Evolutionary conservation across 768 basidiomycete species (phyloP).

Genomic region (Suillus sp.): DNA sequence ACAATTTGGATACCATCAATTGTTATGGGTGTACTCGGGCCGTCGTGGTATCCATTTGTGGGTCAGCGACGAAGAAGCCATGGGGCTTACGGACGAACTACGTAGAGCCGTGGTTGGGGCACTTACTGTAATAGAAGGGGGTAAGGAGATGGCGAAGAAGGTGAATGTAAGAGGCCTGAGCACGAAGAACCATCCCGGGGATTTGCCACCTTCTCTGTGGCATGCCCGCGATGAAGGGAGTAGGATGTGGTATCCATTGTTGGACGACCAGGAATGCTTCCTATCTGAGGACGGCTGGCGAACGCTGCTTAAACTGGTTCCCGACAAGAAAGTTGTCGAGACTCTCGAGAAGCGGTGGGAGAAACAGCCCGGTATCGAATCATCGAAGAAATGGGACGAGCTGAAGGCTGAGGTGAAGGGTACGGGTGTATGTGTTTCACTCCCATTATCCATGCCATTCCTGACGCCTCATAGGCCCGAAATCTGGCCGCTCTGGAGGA

Average conservation of each 20-base stretch:
- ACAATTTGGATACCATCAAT: slow-evolving; percentile 87
- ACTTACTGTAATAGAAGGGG: slow-evolving; percentile 80
- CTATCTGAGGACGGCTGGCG: slow-evolving; percentile 68
- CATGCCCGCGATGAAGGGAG: slow-evolving; percentile 52
- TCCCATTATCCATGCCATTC: slow-evolving; percentile 1
- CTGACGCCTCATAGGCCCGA: slow-evolving; percentile 25
- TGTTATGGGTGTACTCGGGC: slow-evolving; percentile 98
- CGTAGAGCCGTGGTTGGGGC: slow-evolving; percentile 85
- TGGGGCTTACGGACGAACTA: slow-evolving; percentile 91
- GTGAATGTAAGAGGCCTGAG: slow-evolving; percentile 64
- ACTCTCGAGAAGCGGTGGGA: slow-evolving; percentile 63
- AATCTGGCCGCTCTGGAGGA: slow-evolving; percentile 70
- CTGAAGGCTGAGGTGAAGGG: slow-evolving; percentile 41
- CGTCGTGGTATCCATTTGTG: slow-evolving; percentile 98
- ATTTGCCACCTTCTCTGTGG: slow-evolving; percentile 76
- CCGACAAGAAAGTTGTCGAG: slow-evolving; percentile 54
- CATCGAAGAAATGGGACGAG: slow-evolving; percentile 75
- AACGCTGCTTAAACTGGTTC: slow-evolving; percentile 71
- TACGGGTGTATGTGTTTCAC: neutral
- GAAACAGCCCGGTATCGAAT: slow-evolving; percentile 50
- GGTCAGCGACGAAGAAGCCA: slow-evolving; percentile 88
- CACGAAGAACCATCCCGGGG: slow-evolving; percentile 23
- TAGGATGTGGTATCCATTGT: slow-evolving; percentile 59
- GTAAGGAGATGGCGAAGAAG: slow-evolving; percentile 80
- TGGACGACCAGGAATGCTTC: slow-evolving; percentile 88